Conservation (phyloP, 495 filamentous ascomycete genomes). For the Aspergillus asperescens region DNA sequence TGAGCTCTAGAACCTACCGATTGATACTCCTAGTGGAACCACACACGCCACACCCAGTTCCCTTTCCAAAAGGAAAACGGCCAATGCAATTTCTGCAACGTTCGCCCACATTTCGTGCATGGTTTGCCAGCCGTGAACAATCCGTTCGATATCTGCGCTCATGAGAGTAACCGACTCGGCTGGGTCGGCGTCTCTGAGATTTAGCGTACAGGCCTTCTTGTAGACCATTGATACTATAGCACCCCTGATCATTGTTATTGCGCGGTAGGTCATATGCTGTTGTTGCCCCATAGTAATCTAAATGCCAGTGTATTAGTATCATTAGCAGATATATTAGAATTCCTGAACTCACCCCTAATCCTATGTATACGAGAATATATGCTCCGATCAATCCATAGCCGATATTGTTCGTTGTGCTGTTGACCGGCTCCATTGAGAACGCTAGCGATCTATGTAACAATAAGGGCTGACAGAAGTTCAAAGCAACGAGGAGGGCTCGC, state of each 20-base stretch:
- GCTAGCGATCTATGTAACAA: constrained; percentile 50
- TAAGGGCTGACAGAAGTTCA: constrained; percentile 61
- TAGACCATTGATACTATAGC: constrained; percentile 57
- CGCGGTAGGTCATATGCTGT: constrained; percentile 52
- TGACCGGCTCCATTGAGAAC: constrained; percentile 42
- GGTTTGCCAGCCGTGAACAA: constrained; percentile 42
- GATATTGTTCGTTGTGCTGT: constrained; percentile 37
- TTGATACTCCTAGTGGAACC: constrained; percentile 50
- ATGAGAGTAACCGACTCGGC: constrained; percentile 56
- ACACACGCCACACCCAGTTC: constrained; percentile 50
- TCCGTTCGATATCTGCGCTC: constrained; percentile 58
- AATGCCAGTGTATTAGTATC: constrained; percentile 19
- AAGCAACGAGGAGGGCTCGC: constrained; percentile 50
- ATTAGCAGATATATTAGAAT: background rate
- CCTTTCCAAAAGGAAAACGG: constrained; percentile 51
- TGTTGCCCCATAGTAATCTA: constrained; percentile 43
- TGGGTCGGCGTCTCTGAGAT: constrained; percentile 42
- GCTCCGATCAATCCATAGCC: constrained; percentile 64
- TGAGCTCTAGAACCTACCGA: constrained; percentile 27
- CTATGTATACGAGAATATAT: constrained; percentile 55
- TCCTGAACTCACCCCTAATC: constrained; percentile 51
- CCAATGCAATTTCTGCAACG: constrained; percentile 52
- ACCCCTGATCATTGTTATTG: constrained; percentile 58
- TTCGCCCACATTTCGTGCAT: constrained; percentile 60
- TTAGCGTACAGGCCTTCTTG: constrained; percentile 43